Base-by-base conservation (phyloP, 805 yeast species). In the Clavispora fructus region DNA sequence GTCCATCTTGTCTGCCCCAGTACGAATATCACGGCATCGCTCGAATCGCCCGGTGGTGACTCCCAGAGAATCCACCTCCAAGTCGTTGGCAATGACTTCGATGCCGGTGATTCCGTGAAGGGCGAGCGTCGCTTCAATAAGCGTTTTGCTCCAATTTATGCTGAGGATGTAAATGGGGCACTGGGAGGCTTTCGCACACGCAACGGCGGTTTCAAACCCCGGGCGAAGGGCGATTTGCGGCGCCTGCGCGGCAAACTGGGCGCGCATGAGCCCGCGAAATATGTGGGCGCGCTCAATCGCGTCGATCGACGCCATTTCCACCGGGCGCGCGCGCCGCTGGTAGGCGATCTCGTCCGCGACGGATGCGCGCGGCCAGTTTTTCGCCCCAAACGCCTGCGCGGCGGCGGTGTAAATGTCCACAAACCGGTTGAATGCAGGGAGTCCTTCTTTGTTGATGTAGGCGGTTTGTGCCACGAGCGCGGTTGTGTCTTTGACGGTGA, bases 131-230 rank as follows among this genome's bases (percentile, higher is more conserved):
- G 64, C 63, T 27, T 60, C 56, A 40, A 83, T 81, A 16, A 81
- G 63, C 11, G 64, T 17, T 1, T 71, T 67, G 7, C 85, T 76
- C 88, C 88, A 83, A 58, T 82, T 82, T 40, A 82, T 79, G 53
- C 87, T 82, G 29, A 82, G 53, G 1, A 83, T 65, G 8, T 64
- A 60, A 1, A 77, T 60, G 0, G 78, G 77, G 3, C 71, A 57
- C 1, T 54, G 30, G 40, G 45, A 32, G 7, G 16, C 23, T 17
- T 44, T 30, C 54, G 69, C 44, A 40, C 40, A n/a, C 38, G 48
- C 33, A 31, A 68, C 47, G 51, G 75, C 67, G 14, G 62, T 60
- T 39, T 59, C 44, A 54, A 76, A 74, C 0, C 78, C 79, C 0
- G 60, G 61, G 23, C 69, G 66, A 9, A 77, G 53, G 16, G 55